Evolutionary conservation across 2,329 filamentous ascomycete species (phyloP), one percentile per base, ranked within the genome.

Genomic region (Escovopsis sp.): DNA sequence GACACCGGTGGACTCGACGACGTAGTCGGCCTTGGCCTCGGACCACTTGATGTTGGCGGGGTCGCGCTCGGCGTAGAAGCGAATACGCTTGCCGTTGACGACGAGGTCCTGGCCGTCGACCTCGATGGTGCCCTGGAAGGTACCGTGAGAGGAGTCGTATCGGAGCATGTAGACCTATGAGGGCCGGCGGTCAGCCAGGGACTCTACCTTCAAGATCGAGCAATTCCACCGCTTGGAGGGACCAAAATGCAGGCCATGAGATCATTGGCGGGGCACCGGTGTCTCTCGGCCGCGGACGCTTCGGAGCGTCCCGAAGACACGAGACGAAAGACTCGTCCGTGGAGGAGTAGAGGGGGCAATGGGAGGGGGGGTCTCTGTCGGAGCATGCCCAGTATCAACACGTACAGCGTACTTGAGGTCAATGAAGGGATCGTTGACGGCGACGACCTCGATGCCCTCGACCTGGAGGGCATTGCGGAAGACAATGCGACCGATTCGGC

Each of bases 381-480:
- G 9, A 23, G 9, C 5, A 23, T 23, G 19, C 9, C 19, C 5
- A 9, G 19, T 5, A 23, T 23, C 27, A 35, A 29, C 41, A 81
- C 86, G 72, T 78, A 94, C 88, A 64, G 90, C 90, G 68, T 96
- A 96, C 65, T 87, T 70, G 56, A 83, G 76, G 68, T 94, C 87
- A 68, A 98, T 96, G 80, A 98, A 96, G 54, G 90, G 90, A 65
- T 96, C 90, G 75, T 98, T 96, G 69, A 94, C 85, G 54, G 90
- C 88, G 56, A 94, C 85, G 55, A 98, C 72, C 55, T 94, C 74
- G 59, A 96, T 82, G 41, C 92, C 81, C 54, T 72, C 65, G 68
- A 88, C 81, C 76, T 92, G 80, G 60, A 92, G 62, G 56, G 88
- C 84, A 72, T 94, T 96, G 71, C 88, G 85, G 82, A 96, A 90